phyloP scores from a whole-genome alignment of 2,329 filamentous ascomycete species.

The Penicillium sp. region DNA sequence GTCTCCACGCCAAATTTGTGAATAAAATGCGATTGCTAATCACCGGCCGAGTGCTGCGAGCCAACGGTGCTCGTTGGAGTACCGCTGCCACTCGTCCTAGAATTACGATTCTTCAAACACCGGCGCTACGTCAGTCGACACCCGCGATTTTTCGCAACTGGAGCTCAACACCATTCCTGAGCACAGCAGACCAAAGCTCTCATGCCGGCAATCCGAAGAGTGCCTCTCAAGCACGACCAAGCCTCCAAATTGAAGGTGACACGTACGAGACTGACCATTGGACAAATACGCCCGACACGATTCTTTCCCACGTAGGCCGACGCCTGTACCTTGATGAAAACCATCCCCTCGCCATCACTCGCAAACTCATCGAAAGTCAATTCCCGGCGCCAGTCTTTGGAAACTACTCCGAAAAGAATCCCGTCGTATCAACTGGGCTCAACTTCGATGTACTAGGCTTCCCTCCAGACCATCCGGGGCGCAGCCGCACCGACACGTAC shows the following conservation, averaged over 20 bases:
- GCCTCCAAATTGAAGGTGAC: slow-evolving; percentile 55
- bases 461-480: slow-evolving; percentile 77
- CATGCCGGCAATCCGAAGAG: neutral
- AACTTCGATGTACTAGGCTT: slow-evolving; percentile 99
- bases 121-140: slow-evolving; percentile 12
- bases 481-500: slow-evolving; percentile 86
- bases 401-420: slow-evolving; percentile 71
- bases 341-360: slow-evolving; percentile 85
- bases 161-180: slow-evolving; percentile 30
- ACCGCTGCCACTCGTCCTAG: slow-evolving; percentile 21
- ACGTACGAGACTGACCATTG: slow-evolving; percentile 66
- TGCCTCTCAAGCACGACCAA: slow-evolving; percentile 5
- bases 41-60: slow-evolving; percentile 36
- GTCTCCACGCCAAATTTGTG: neutral
- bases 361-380: slow-evolving; percentile 83
- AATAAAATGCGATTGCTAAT: slow-evolving; percentile 34
- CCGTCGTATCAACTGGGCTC: slow-evolving; percentile 74
- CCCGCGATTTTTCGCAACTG: slow-evolving; percentile 19
- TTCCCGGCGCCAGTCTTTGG: slow-evolving; percentile 69
- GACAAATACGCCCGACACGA: slow-evolving; percentile 76
- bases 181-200: slow-evolving; percentile 13
- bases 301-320: slow-evolving; percentile 67
- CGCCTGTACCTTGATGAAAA: slow-evolving; percentile 84
- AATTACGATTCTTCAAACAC: slow-evolving; percentile 18
- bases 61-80: slow-evolving; percentile 31